A percentile compares a stretch with the other conserved stretches of the same genome.
Conservation (phyloP, 441 rosid genomes). For the Macaranga tanarius region DNA sequence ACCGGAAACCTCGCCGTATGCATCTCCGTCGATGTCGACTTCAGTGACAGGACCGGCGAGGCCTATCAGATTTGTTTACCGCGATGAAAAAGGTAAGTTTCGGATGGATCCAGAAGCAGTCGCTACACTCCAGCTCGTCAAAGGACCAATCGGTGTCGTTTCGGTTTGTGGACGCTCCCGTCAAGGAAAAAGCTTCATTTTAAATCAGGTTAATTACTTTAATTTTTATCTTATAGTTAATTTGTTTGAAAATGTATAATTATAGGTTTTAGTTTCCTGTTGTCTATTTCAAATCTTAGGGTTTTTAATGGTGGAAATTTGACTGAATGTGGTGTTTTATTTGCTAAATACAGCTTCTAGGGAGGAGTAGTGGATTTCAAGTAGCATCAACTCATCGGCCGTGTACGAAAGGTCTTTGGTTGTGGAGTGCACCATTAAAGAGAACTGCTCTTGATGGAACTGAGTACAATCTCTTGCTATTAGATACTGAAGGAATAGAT, state of each 20-base stretch:
- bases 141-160: slow-evolving; percentile 91
- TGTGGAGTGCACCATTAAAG: slow-evolving; percentile 96
- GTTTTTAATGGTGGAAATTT: slow-evolving; percentile 22
- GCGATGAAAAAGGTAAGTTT: slow-evolving; percentile 92
- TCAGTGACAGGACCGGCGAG: slow-evolving; percentile 79
- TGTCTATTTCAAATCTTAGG: slow-evolving; percentile 19
- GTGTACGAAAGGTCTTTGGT: slow-evolving; percentile 98
- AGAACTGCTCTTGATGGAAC: slow-evolving; percentile 93
- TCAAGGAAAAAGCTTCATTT: slow-evolving; percentile 89
- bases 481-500: slow-evolving; percentile 97
- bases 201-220: slow-evolving; percentile 64
- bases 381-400: slow-evolving; percentile 97
- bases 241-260: too few species aligned
- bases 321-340: background rate
- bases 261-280: too few species aligned
- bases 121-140: slow-evolving; percentile 82
- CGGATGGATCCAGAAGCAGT: slow-evolving; percentile 99
- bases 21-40: slow-evolving; percentile 30
- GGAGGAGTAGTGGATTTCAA: slow-evolving; percentile 96
- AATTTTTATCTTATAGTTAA: background rate
- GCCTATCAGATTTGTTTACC: slow-evolving; percentile 80
- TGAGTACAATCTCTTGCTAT: slow-evolving; percentile 78
- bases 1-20: slow-evolving; percentile 43
- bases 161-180: slow-evolving; percentile 98
- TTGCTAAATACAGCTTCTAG: slow-evolving; percentile 65